Percentiles rank a stretch among this genome's conserved stretches.
Conservation (phyloP, 257 asterid species). For the Sherardia arvensis region DNA sequence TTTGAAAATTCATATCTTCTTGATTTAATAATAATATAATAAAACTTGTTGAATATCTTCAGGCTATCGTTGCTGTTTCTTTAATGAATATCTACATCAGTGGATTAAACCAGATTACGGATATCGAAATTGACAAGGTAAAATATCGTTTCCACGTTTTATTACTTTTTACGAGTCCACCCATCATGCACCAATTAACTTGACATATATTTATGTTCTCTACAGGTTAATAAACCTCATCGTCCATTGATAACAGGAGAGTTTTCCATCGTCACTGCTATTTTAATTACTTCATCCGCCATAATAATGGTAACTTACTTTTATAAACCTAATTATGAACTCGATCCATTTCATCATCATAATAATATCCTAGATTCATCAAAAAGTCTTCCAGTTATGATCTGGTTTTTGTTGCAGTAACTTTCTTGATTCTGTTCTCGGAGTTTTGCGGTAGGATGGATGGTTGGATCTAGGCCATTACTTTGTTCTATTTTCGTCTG, state of each 20-base stretch:
- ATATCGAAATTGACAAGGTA: conserved; percentile 90
- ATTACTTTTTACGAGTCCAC: too few species aligned
- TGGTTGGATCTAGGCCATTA: conserved; percentile 70
- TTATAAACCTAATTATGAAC: too few species aligned
- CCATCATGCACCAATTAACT: too few species aligned
- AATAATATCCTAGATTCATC: too few species aligned
- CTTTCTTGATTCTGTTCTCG: too few species aligned
- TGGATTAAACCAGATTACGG: conserved; percentile 76
- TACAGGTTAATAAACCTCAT: conserved; percentile 85
- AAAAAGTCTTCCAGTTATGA: too few species aligned
- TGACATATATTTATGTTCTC: too few species aligned
- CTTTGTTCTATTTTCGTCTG: conserved; percentile 72
- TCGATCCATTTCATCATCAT: too few species aligned
- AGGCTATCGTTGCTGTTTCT: conserved; percentile 82
- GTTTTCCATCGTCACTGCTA: conserved; percentile 52
- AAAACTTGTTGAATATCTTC: too few species aligned
- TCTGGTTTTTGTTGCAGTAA: too few species aligned
- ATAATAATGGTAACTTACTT: conserved; percentile 51
- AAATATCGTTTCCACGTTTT: conserved; percentile 8
- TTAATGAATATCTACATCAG: conserved; percentile 75
- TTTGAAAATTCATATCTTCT: too few species aligned
- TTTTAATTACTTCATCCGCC: conserved; percentile 51
- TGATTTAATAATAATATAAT: too few species aligned
- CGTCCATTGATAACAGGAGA: conserved; percentile 94
- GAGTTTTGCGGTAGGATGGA: conserved; percentile 86